These are phyloP conservation scores for Rhododendron kiyosumense DNA, from an alignment of 148 eudicot genomes.

Conservation along the genomic window DNA sequence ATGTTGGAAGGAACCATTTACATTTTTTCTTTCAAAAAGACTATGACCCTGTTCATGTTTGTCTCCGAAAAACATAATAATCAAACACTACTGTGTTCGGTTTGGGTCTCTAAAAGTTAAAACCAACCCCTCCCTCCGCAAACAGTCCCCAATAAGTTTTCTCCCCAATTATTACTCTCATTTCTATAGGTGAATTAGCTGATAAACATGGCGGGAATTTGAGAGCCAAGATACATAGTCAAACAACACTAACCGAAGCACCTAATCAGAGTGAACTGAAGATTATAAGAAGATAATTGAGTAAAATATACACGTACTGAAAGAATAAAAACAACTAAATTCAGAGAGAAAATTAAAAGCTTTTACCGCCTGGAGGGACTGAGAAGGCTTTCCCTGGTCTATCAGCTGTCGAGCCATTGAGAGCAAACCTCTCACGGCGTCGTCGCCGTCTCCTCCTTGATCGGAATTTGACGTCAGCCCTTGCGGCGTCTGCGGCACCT, in stretches of 20 bases:
- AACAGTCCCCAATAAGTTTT: not conserved
- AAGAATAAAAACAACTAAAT: not conserved
- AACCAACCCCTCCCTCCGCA: not conserved
- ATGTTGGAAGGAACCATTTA: not conserved
- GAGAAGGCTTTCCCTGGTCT: slow-evolving; percentile 71
- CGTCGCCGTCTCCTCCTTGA: slow-evolving; percentile 27
- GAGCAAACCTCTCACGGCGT: slow-evolving; percentile 34
- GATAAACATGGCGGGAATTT: not conserved
- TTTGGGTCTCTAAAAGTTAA: not conserved
- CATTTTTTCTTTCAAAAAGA: not conserved
- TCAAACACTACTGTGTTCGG: not conserved
- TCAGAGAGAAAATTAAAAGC: not conserved
- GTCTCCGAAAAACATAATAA: not conserved
- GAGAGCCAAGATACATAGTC: not conserved
- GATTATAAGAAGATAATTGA: not conserved
- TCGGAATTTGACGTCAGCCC: slow-evolving; percentile 8
- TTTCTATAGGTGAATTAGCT: not conserved
- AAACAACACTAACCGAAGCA: not conserved
- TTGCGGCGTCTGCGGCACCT: slow-evolving; percentile 16
- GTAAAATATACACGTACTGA: not conserved
- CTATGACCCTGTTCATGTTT: not conserved
- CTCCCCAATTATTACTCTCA: not conserved
- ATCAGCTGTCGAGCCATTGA: slow-evolving; percentile 62
- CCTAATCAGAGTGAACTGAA: not conserved
- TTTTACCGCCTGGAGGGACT: slow-evolving; percentile 79